These are phyloP conservation scores for Hymenoscyphus infarciens DNA, from an alignment of 2,329 filamentous ascomycete genomes.

Conservation along the genomic window DNA sequence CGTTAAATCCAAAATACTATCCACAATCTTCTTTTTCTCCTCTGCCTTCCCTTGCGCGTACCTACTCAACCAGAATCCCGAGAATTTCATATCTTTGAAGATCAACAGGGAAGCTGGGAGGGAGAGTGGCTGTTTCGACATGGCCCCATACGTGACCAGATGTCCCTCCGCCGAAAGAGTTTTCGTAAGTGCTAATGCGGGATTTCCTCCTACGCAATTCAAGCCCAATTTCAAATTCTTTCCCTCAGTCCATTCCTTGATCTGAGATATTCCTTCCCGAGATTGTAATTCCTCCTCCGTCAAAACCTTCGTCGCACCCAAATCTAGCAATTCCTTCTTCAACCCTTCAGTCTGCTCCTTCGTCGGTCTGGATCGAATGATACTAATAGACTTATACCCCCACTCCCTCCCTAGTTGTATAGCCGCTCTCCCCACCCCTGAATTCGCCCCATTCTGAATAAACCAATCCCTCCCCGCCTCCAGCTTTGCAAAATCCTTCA, in stretches of 20 bases:
- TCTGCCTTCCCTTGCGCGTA: slow-evolving; percentile 76
- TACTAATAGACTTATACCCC: slow-evolving; percentile 88
- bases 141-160: slow-evolving; percentile 92
- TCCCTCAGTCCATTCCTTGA: slow-evolving; percentile 61
- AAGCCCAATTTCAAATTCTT: slow-evolving; percentile 73
- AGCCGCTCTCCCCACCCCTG: slow-evolving; percentile 83
- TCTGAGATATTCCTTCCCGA: slow-evolving; percentile 44
- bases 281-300: slow-evolving; percentile 47
- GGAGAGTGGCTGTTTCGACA: slow-evolving; percentile 81
- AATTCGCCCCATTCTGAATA: slow-evolving; percentile 95
- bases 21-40: slow-evolving; percentile 76
- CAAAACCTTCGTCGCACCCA: slow-evolving; percentile 54
- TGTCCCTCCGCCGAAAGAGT: slow-evolving; percentile 64
- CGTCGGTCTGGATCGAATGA: slow-evolving; percentile 71
- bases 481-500: slow-evolving; percentile 65
- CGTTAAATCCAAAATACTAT: slow-evolving; percentile 75
- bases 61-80: slow-evolving; percentile 90
- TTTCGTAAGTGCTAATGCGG: slow-evolving; percentile 74
- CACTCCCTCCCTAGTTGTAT: slow-evolving; percentile 84
- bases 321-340: slow-evolving; percentile 54
- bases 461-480: slow-evolving; percentile 79
- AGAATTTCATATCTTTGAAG: slow-evolving; percentile 85
- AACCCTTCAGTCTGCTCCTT: slow-evolving; percentile 61
- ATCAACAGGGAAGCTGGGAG: slow-evolving; percentile 84
- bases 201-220: slow-evolving; percentile 92